Conservation (phyloP, 805 yeast species). For the Wickerhamiella brachini region DNA sequence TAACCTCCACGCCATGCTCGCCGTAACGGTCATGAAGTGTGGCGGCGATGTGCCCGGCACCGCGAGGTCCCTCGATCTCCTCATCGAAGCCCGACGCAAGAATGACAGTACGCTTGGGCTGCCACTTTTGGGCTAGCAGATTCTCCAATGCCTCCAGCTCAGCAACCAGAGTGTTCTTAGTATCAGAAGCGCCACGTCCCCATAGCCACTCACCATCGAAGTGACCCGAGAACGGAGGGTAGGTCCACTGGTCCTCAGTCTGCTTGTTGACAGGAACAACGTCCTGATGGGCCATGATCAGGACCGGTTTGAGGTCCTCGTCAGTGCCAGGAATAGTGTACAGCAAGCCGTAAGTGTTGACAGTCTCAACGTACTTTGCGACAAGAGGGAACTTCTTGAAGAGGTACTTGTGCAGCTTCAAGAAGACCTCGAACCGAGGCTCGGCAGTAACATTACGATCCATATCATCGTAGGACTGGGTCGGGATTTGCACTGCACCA, state of each 20-base stretch:
- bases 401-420: slow-evolving; percentile 40
- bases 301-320: slow-evolving; percentile 40
- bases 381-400: slow-evolving; percentile 42
- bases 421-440: slow-evolving; percentile 37
- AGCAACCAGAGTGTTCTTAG: slow-evolving; percentile 48
- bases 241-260: slow-evolving; percentile 42
- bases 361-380: slow-evolving; percentile 33
- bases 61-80: slow-evolving; percentile 49
- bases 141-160: slow-evolving; percentile 51
- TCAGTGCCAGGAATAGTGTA: slow-evolving; percentile 48
- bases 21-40: slow-evolving; percentile 45
- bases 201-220: slow-evolving; percentile 49
- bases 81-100: slow-evolving; percentile 65
- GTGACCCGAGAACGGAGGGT: slow-evolving; percentile 51
- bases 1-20: slow-evolving; percentile 39
- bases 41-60: slow-evolving; percentile 41
- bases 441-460: slow-evolving; percentile 33
- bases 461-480: slow-evolving; percentile 47
- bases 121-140: slow-evolving; percentile 34
- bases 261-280: slow-evolving; percentile 55
- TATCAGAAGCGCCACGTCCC: slow-evolving; percentile 67
- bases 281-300: slow-evolving; percentile 63
- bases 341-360: slow-evolving; percentile 47
- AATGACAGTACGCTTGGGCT: slow-evolving; percentile 44
- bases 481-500: slow-evolving; percentile 51